These are phyloP conservation scores for Brassica rapa DNA, from an alignment of 345 rosid genomes.

Conservation along the genomic window DNA sequence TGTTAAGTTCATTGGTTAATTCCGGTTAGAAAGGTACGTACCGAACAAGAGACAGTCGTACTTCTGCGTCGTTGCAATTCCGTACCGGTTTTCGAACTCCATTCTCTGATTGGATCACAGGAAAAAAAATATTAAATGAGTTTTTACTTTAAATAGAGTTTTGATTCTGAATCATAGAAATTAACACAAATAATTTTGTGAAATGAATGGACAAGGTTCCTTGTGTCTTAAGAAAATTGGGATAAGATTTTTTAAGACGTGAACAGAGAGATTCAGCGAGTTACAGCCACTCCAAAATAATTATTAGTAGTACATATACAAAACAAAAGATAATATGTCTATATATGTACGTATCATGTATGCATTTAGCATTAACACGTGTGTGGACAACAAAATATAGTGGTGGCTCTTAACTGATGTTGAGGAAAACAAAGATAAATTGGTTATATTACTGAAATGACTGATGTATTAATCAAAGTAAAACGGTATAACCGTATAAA, in stretches of 20 bases:
- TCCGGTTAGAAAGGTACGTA: constrained; percentile 34
- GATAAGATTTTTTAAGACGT: constrained; percentile 23
- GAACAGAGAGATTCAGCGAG: constrained; percentile 24
- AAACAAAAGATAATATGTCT: neutral
- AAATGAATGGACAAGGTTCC: constrained; percentile 36
- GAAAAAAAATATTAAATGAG: neutral
- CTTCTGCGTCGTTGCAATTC: constrained; percentile 39
- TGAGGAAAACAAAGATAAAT: neutral
- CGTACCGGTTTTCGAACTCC: constrained; percentile 59
- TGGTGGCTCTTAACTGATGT: neutral
- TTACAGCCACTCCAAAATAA: constrained; percentile 29
- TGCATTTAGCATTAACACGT: constrained; percentile 5
- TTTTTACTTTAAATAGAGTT: constrained; percentile 23
- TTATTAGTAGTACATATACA: constrained; percentile 4
- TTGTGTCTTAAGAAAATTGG: constrained; percentile 24
- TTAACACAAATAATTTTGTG: constrained; percentile 21
- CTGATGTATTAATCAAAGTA: neutral
- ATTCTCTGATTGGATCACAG: constrained; percentile 44
- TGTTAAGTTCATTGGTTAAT: neutral
- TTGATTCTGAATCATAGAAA: constrained; percentile 28
- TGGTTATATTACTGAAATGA: neutral
- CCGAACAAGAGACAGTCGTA: constrained; percentile 87
- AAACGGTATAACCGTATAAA: neutral
- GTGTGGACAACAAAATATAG: constrained; percentile 1
- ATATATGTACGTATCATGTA: neutral